These are phyloP conservation scores for Clonostachys solani DNA, from an alignment of 2,329 filamentous ascomycete genomes.

Conservation along the genomic window DNA sequence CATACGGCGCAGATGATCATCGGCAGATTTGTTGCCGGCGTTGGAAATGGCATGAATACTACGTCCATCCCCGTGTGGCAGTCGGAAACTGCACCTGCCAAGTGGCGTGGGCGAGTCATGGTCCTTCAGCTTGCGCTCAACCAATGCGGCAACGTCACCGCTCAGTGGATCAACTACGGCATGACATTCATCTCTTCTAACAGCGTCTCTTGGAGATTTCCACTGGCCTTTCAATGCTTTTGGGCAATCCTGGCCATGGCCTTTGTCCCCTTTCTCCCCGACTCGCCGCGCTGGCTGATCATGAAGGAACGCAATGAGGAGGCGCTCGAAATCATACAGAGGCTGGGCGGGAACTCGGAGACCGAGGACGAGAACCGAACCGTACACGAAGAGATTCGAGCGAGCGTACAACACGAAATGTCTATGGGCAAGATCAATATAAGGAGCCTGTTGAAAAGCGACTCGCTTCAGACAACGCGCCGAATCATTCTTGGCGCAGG, in stretches of 20 bases:
- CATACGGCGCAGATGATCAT: conserved; percentile 17
- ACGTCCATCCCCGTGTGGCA: conserved; percentile 31
- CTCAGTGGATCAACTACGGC: conserved; percentile 29
- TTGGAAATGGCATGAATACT: conserved; percentile 38
- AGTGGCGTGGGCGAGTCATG: conserved; percentile 22
- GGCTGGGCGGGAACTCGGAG: not conserved
- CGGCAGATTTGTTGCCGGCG: conserved; percentile 20
- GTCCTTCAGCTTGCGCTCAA: conserved; percentile 23
- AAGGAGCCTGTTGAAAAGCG: not conserved
- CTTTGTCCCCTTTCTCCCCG: conserved; percentile 58
- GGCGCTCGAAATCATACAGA: conserved; percentile 43
- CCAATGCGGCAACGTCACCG: conserved; percentile 20
- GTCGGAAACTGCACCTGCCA: conserved; percentile 23
- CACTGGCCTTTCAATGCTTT: conserved; percentile 16
- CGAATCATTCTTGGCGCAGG: conserved; percentile 6
- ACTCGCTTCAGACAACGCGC: not conserved
- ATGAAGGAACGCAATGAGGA: conserved; percentile 50
- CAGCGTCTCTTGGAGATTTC: conserved; percentile 19
- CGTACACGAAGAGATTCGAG: not conserved
- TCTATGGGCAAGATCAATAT: not conserved
- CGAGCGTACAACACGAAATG: not conserved
- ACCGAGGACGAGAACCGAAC: not conserved
- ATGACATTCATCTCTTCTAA: conserved; percentile 25
- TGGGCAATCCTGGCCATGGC: conserved; percentile 39
- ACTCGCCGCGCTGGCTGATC: conserved; percentile 58